Evolutionary conservation across 2,329 filamentous ascomycete genomes (phyloP), one percentile per base, ranked within the genome.

Genomic region (Hansfordia pulvinata): DNA sequence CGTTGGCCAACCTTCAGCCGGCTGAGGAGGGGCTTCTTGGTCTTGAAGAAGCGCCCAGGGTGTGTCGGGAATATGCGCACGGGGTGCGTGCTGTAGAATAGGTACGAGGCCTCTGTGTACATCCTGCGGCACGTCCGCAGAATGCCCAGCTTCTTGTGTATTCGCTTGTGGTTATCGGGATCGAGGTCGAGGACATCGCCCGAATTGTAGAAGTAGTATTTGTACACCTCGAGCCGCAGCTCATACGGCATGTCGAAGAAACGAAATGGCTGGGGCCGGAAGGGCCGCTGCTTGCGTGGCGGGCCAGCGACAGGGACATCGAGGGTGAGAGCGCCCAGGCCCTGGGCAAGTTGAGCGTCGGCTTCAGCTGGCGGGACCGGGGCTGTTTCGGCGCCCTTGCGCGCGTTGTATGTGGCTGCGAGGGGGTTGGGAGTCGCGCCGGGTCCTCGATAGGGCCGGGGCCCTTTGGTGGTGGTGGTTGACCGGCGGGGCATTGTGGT

Each of bases 181-280:
- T 76, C 70, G 11, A 85, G 62, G 40, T 85, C 78, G 25, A 82
- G 50, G 2, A 75, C 64, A 11, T 54, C 45, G 14, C 65, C 62
- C 15, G 51, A 47, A 11, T 62, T 57, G 25, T 58, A 49, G 35
- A 83, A 76, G 35, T 74, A 62, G 37, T 72, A 58, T 20, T 59
- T 62, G 45, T 84, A 85, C 9, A 86, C 66, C 39, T 71, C 69
- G 32, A 77, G 56, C 6, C 80, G 73, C 17, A 86, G 49, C 43
- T 86, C 80, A 0, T 69, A 62, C 0, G 80, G 79, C 2, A 86
- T 55, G 17, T 66, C 56, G 31, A 84, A 60, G 46, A 85, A 79
- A 6, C 56, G 65, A 29, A 82, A 82, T 0, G 68, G 61, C 23
- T 50, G 11, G 8, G 23, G 6, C 16, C 14, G 7, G 4, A n/a